Evolutionary conservation across 1,284 basidiomycete genomes (phyloP), one percentile per base, ranked within the genome.

Genomic region (Porogramme epimiltina): DNA sequence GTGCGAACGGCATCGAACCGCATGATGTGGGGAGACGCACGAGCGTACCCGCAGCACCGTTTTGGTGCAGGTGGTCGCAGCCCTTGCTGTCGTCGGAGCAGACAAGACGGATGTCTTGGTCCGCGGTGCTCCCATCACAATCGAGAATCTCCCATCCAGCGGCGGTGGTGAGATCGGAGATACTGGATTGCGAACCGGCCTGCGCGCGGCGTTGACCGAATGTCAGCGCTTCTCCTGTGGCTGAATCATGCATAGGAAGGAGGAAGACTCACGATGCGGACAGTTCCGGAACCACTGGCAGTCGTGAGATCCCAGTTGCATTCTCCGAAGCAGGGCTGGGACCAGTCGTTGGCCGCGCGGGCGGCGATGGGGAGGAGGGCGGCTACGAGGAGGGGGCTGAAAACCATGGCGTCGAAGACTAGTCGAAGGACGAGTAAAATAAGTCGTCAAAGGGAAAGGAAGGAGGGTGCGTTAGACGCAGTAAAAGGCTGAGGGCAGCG

Each of bases 21-120:
- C 80, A 82, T 80, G 49, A 67, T 66, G 55, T 80, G 70, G 81
- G 79, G 8, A 82, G 62, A 18, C 80, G 73, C 20, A 82, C 78
- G 24, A 83, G 65, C 53, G 78, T 82, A 44, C 73, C 73, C 22
- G 70, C 75, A 0, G 79, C 75, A 18, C 77, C 77, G 33, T 66
- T 65, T 36, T 74, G 62, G 55, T 73, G 75, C 10, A 82, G 63
- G 55, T 81, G 78, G 20, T 66, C 67, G 59, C 81, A 84, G 4
- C 66, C 65, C 5, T 63, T 57, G 36, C 65, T 59, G 23, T 69
- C 65, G 34, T 63, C 65, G 16, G 50, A 65, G 62, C 81, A 82
- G 2, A 80, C 77, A 15, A 80, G 66, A 9, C 76, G 74, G 44
- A 83, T 74, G 43, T 76, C 71, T 55, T 82, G 80, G 18, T 68